phyloP scores from a whole-genome alignment of 2,329 filamentous ascomycete genomes.

The Fusarium newnesense region DNA sequence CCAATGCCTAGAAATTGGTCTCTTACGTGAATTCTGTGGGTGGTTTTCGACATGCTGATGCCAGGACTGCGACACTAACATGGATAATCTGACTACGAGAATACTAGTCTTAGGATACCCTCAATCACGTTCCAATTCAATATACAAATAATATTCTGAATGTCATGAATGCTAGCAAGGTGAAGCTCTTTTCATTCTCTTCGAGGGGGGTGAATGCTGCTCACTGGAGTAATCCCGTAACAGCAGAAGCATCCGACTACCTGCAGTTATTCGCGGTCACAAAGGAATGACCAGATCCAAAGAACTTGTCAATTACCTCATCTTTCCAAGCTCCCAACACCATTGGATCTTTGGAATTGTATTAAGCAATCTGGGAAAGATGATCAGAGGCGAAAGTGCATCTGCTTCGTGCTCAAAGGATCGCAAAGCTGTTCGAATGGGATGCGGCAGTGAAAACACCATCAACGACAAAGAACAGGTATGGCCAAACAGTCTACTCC shows the following conservation, averaged over 20 bases:
- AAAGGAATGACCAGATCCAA: not conserved
- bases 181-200: not conserved
- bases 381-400: rapidly evolving
- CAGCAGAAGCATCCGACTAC: not conserved
- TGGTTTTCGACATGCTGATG: too few species aligned
- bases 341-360: rapidly evolving
- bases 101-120: rapidly evolving
- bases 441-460: not conserved
- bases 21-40: not conserved
- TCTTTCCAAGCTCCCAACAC: rapidly evolving
- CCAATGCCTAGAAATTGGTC: not conserved
- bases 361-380: rapidly evolving
- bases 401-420: rapidly evolving
- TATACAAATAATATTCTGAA: not conserved
- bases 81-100: not conserved
- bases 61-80: not conserved
- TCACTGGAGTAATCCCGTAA: rapidly evolving
- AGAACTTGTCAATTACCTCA: rapidly evolving
- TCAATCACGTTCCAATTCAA: not conserved
- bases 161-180: not conserved
- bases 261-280: too few species aligned
- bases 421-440: rapidly evolving
- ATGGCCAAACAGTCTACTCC: too few species aligned
- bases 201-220: too few species aligned
- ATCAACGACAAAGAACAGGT: not conserved